Evolutionary conservation across 768 basidiomycete species (phyloP).

Genomic region (Mycena vitilis): DNA sequence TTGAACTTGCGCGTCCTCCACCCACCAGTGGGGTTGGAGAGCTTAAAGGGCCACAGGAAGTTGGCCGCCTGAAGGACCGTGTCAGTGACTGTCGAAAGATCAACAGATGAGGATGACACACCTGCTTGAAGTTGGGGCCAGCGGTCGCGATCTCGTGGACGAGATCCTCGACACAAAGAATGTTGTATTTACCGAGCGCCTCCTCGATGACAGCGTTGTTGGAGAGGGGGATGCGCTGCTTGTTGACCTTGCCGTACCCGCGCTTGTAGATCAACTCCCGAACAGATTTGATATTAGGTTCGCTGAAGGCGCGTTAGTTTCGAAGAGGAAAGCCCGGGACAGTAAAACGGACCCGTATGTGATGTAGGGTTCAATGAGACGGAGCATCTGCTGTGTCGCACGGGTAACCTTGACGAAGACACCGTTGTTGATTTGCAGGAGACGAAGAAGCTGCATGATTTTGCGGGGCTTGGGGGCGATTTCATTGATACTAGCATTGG

Average conservation of each 20-base stretch:
- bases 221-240: slow-evolving; percentile 95
- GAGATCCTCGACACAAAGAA: slow-evolving; percentile 96
- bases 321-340: background rate
- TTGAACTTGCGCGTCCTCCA: slow-evolving; percentile 99
- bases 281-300: slow-evolving; percentile 96
- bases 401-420: slow-evolving; percentile 97
- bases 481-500: slow-evolving; percentile 90
- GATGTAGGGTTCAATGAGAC: slow-evolving; percentile 96
- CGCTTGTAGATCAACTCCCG: slow-evolving; percentile 99
- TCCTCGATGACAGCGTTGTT: slow-evolving; percentile 96
- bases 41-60: slow-evolving; percentile 99
- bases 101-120: slow-evolving; percentile 46
- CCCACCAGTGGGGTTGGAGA: slow-evolving; percentile 98
- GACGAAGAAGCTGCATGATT: slow-evolving; percentile 97
- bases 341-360: slow-evolving; percentile 83
- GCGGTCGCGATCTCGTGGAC: slow-evolving; percentile 96
- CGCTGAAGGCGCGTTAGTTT: slow-evolving; percentile 57
- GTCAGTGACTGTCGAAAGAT: slow-evolving; percentile 14
- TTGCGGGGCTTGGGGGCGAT: slow-evolving; percentile 99
- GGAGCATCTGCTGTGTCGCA: slow-evolving; percentile 98
- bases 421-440: slow-evolving; percentile 99
- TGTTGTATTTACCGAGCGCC: slow-evolving; percentile 91
- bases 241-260: slow-evolving; percentile 98
- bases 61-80: slow-evolving; percentile 73
- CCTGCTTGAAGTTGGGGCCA: slow-evolving; percentile 99